Conservation (phyloP, 2,329 filamentous ascomycete species). For the Botrytis fragariae region DNA sequence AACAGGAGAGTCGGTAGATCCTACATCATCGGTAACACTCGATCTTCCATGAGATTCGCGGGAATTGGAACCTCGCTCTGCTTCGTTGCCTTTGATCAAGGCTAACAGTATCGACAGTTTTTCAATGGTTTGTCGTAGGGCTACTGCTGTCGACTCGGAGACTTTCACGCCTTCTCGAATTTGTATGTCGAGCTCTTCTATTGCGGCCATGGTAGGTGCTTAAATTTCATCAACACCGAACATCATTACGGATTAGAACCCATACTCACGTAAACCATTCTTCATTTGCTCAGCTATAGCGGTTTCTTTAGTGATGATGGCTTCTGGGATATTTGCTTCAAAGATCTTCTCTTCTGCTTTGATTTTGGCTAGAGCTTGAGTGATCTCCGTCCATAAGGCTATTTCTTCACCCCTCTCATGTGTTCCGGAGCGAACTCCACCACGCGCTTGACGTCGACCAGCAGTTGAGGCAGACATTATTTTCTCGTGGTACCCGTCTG, state of each 20-base stretch:
- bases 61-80: constrained; percentile 26
- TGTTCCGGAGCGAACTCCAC: constrained; percentile 22
- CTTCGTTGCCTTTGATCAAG: constrained; percentile 30
- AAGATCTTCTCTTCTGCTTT: constrained; percentile 23
- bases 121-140: constrained; percentile 13
- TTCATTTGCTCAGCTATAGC: constrained; percentile 22
- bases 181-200: constrained; percentile 27
- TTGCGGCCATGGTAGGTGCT: constrained; percentile 32
- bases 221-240: constrained; percentile 1
- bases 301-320: constrained; percentile 27
- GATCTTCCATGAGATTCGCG: constrained; percentile 33
- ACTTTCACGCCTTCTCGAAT: constrained; percentile 35
- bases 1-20: constrained; percentile 35
- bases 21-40: constrained; percentile 35
- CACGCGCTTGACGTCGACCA: constrained; percentile 23
- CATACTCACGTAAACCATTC: constrained; percentile 23
- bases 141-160: constrained; percentile 32
- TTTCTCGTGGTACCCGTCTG: not conserved
- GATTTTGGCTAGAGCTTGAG: constrained; percentile 22
- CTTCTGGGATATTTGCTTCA: constrained; percentile 19
- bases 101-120: constrained; percentile 25
- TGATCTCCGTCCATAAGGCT: constrained; percentile 23
- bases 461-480: constrained; percentile 25
- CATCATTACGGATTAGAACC: not conserved
- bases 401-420: constrained; percentile 26